These are phyloP conservation scores for Lactifluus piperatus DNA, from an alignment of 768 basidiomycete genomes.

Conservation along the genomic window DNA sequence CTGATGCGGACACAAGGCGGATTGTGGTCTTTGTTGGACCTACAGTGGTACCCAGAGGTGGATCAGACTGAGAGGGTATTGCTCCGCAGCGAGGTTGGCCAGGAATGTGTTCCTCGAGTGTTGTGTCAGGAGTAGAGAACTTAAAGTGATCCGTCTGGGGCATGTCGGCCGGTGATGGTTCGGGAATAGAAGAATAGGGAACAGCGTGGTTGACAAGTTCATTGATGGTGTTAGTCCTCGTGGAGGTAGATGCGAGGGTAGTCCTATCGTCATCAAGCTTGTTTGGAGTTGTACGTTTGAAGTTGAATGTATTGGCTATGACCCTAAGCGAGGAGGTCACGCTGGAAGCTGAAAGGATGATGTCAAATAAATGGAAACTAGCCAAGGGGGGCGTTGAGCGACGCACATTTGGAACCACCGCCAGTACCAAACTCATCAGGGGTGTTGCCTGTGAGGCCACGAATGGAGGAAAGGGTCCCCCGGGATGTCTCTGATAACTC, in stretches of 20 bases:
- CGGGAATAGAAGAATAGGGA: constrained; percentile 19
- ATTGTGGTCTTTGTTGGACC: constrained; percentile 33
- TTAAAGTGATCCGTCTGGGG: constrained; percentile 45
- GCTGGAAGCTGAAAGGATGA: constrained; percentile 37
- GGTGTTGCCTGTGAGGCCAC: constrained; percentile 28
- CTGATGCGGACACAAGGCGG: constrained; percentile 32
- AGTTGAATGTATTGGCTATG: constrained; percentile 65
- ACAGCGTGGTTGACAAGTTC: constrained; percentile 14
- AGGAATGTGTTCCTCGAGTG: constrained; percentile 41
- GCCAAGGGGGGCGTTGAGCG: background rate
- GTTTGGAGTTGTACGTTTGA: constrained; percentile 43
- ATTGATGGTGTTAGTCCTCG: constrained; percentile 23
- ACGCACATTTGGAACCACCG: constrained; percentile 46
- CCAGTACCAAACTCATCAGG: constrained; percentile 69
- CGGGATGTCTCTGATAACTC: constrained; percentile 52
- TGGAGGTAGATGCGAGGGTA: constrained; percentile 28
- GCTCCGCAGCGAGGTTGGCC: constrained; percentile 52
- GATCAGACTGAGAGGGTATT: constrained; percentile 49
- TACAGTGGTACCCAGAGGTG: constrained; percentile 49
- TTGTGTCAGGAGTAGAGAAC: constrained; percentile 31
- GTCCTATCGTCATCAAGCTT: constrained; percentile 22
- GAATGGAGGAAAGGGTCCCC: constrained; percentile 41
- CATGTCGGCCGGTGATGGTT: constrained; percentile 17
- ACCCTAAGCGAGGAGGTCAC: constrained; percentile 68
- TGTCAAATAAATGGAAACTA: background rate